Conservation (phyloP, 192 early-diverging fungal genomes). For the Podila epigama region DNA sequence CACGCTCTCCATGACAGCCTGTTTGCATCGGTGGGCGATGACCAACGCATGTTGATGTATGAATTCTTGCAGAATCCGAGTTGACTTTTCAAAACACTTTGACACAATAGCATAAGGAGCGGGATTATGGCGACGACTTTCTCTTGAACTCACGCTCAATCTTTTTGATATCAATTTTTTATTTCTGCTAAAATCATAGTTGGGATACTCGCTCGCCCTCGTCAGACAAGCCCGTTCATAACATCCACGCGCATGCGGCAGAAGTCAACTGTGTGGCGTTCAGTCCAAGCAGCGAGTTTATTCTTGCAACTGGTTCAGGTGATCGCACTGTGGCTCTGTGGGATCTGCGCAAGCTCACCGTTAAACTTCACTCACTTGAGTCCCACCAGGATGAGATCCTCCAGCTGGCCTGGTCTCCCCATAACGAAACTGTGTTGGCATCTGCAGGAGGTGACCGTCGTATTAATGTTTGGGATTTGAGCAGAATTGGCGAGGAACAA, state of each 20-base stretch:
- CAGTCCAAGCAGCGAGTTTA: conserved; percentile 87
- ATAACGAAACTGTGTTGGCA: conserved; percentile 90
- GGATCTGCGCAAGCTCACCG: conserved; percentile 94
- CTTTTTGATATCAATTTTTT: not conserved
- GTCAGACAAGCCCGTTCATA: conserved; percentile 67
- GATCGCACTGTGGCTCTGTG: conserved; percentile 95
- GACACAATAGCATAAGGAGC: too few species aligned
- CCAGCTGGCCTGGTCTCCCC: conserved; percentile 93
- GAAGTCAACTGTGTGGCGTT: conserved; percentile 97
- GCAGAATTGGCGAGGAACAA: conserved; percentile 94
- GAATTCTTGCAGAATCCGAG: not conserved
- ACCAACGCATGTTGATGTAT: conserved; percentile 89
- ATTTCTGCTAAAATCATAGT: conserved; percentile 42
- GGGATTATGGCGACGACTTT: not conserved
- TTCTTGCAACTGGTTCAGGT: conserved; percentile 93
- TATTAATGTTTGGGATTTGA: conserved; percentile 94
- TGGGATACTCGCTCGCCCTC: conserved; percentile 92
- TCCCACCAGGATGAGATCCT: conserved; percentile 91
- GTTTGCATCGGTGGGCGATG: conserved; percentile 98
- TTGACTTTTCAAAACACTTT: not conserved
- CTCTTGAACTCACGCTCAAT: not conserved
- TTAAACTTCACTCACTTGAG: conserved; percentile 86
- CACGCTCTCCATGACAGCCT: conserved; percentile 80
- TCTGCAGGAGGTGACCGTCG: conserved; percentile 90
- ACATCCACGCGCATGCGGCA: conserved; percentile 83